Percentiles rank a stretch among this genome's conserved stretches.
These are phyloP conservation scores for Kluyveromyces siamensis DNA, from an alignment of 805 yeast genomes.

Conservation along the genomic window DNA sequence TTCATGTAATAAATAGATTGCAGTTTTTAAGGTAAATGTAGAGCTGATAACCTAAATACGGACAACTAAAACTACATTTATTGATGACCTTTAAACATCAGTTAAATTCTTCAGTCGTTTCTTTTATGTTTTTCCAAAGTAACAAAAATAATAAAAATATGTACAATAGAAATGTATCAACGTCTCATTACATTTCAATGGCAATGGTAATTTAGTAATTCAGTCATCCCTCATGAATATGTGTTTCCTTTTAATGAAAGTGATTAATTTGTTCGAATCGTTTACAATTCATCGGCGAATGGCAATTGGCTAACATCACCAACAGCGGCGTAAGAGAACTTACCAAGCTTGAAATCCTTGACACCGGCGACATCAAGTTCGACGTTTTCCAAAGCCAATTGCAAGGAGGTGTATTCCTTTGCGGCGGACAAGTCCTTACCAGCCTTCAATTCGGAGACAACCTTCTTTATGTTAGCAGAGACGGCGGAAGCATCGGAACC, in stretches of 20 bases:
- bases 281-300: conserved; percentile 75
- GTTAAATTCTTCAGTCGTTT: not conserved
- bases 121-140: not conserved
- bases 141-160: conserved; percentile 3
- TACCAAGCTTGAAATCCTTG: conserved; percentile 40
- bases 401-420: conserved; percentile 41
- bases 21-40: not conserved
- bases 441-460: conserved; percentile 42
- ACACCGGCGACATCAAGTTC: conserved; percentile 32
- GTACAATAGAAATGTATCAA: conserved; percentile 3
- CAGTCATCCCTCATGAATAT: conserved; percentile 3
- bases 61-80: not conserved
- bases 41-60: not conserved
- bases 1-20: conserved; percentile 1
- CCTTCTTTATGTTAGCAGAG: conserved; percentile 49
- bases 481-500: conserved; percentile 53
- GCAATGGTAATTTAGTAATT: not conserved
- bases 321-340: conserved; percentile 78
- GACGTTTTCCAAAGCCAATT: conserved; percentile 34
- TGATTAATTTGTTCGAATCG: not conserved
- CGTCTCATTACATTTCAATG: conserved; percentile 2
- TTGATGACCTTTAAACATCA: not conserved
- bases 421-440: conserved; percentile 54
- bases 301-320: conserved; percentile 87
- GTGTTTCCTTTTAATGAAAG: not conserved